Conservation (phyloP, 139 green algal genomes). For the Coelastrella sp. region DNA sequence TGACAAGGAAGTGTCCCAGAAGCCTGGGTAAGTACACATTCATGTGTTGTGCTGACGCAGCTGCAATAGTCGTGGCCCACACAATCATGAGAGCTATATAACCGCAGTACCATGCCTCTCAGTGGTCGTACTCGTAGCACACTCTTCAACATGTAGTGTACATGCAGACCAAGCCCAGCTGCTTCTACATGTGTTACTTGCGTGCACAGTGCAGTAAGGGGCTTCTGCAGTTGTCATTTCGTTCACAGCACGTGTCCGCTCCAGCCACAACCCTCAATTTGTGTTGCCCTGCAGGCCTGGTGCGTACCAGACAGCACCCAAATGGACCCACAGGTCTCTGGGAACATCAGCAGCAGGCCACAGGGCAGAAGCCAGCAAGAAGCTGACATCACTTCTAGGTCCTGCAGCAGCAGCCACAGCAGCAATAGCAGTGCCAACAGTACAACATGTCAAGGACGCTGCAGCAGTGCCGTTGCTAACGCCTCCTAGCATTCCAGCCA, state of each 20-base stretch:
- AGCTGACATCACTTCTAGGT: background rate
- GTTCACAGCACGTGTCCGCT: background rate
- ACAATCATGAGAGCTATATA: background rate
- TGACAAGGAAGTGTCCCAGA: background rate
- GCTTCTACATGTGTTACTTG: background rate
- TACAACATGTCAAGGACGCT: background rate
- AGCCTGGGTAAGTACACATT: slow-evolving; percentile 14
- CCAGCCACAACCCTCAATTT: background rate
- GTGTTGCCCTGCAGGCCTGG: background rate
- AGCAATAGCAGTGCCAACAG: background rate
- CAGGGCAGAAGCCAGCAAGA: background rate
- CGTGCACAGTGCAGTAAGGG: background rate
- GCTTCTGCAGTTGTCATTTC: background rate
- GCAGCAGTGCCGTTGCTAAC: slow-evolving; percentile 10
- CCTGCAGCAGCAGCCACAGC: background rate
- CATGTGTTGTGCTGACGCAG: background rate
- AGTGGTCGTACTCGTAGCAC: too few relatives aligned
- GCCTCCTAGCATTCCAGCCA: slow-evolving; percentile 35
- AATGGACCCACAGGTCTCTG: background rate
- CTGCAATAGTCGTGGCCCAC: background rate
- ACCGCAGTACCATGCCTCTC: too few relatives aligned
- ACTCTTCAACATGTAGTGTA: too few relatives aligned
- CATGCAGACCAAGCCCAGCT: too few relatives aligned
- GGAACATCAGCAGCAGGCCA: background rate
- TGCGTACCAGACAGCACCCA: background rate